Evolutionary conservation across 2,329 filamentous ascomycete species (phyloP).

Genomic region (Herpotrichia juniperi): DNA sequence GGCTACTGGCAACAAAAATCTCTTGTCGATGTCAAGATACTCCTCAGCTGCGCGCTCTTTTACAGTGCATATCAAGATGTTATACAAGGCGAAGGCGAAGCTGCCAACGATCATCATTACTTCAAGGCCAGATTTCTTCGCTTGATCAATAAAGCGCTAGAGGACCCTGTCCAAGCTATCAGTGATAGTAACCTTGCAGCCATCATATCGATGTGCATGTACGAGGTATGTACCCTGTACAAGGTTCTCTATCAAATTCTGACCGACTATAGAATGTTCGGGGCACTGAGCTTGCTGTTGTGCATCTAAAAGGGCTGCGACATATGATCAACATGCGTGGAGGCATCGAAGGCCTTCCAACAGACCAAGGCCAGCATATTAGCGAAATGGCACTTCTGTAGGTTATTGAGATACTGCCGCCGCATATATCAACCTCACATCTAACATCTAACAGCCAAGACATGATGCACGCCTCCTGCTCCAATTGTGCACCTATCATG

Average conservation of each 20-base stretch:
- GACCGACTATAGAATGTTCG: conserved; percentile 15
- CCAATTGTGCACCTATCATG: conserved; percentile 16
- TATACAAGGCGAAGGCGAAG: conserved; percentile 3
- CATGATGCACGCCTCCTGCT: conserved; percentile 18
- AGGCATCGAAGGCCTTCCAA: conserved; percentile 15
- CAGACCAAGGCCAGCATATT: conserved; percentile 13
- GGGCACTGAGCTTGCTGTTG: conserved; percentile 14
- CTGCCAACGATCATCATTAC: conserved; percentile 12
- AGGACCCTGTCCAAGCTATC: conserved; percentile 11
- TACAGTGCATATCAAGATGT: conserved; percentile 18
- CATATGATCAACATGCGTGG: conserved; percentile 20
- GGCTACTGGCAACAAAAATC: conserved; percentile 16
- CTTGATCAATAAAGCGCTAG: conserved; percentile 17
- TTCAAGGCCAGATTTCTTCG: conserved; percentile 16
- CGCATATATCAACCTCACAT: background rate
- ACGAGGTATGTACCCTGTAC: conserved; percentile 15
- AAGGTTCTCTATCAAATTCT: background rate
- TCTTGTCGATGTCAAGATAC: conserved; percentile 11
- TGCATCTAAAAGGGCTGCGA: conserved; percentile 18
- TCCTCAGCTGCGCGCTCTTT: conserved; percentile 16
- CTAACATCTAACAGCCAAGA: conserved; percentile 15
- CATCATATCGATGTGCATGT: conserved; percentile 20
- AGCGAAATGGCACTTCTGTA: conserved; percentile 18
- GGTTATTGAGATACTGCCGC: background rate
- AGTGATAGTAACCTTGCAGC: conserved; percentile 19